Evolutionary conservation across 2,329 filamentous ascomycete species (phyloP).

Genomic region (Laburnicola sp.): DNA sequence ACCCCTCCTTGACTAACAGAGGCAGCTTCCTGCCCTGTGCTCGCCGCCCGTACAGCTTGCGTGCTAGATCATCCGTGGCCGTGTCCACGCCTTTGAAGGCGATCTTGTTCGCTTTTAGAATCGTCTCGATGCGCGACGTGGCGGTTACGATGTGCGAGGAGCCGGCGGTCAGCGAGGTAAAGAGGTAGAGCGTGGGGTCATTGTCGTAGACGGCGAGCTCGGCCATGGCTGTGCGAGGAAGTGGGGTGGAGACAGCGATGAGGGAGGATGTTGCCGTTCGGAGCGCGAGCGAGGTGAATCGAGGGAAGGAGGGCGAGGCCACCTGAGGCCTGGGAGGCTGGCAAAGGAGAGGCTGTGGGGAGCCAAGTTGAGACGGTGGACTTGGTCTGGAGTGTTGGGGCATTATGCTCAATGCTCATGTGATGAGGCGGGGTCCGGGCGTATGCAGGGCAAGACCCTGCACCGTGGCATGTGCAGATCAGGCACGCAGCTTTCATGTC

Average conservation of each 20-base stretch:
- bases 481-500: neutral
- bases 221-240: constrained; percentile 29
- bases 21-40: constrained; percentile 87
- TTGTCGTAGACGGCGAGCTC: constrained; percentile 51
- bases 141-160: constrained; percentile 96
- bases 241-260: neutral
- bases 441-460: constrained; percentile 4
- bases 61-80: constrained; percentile 84
- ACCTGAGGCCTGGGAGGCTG: constrained; percentile 3
- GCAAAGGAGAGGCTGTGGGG: constrained; percentile 9
- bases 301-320: too few relatives aligned
- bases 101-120: constrained; percentile 90
- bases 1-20: constrained; percentile 81
- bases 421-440: constrained; percentile 4
- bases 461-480: neutral
- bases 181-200: constrained; percentile 74
- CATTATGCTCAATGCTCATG: neutral
- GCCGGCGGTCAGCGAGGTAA: constrained; percentile 92
- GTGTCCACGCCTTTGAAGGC: constrained; percentile 92
- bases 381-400: too few relatives aligned
- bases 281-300: neutral
- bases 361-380: constrained; percentile 7
- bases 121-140: constrained; percentile 92
- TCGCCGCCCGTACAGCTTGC: constrained; percentile 84
- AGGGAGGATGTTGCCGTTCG: neutral